These are phyloP conservation scores for Pythium phragmiticola DNA, from an alignment of 352 stramenopile species.

Conservation along the genomic window DNA sequence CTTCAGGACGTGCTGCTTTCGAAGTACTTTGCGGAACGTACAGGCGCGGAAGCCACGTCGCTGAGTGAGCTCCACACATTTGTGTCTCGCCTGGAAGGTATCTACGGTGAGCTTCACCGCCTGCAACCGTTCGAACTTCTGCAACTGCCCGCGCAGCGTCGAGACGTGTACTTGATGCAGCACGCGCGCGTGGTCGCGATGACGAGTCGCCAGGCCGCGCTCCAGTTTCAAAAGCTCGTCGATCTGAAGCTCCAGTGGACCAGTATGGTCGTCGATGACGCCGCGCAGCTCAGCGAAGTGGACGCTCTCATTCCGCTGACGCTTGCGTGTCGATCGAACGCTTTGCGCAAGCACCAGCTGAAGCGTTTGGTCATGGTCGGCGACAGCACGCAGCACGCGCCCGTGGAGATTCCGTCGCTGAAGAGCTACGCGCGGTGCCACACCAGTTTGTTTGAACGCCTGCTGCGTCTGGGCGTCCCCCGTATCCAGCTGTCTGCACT, in stretches of 20 bases:
- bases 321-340: constrained; percentile 55
- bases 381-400: constrained; percentile 91
- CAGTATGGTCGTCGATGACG: constrained; percentile 95
- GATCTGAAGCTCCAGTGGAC: constrained; percentile 80
- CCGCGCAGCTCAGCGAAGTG: constrained; percentile 93
- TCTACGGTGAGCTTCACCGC: constrained; percentile 93
- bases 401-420: constrained; percentile 88
- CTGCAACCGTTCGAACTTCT: constrained; percentile 96
- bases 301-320: constrained; percentile 92
- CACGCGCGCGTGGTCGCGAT: constrained; percentile 94
- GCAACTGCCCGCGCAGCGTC: constrained; percentile 86
- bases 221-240: constrained; percentile 84
- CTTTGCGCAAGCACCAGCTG: constrained; percentile 25
- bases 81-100: constrained; percentile 64
- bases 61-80: constrained; percentile 41
- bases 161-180: constrained; percentile 95
- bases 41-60: constrained; percentile 26
- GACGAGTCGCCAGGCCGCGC: constrained; percentile 94
- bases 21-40: constrained; percentile 44
- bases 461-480: constrained; percentile 92
- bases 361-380: constrained; percentile 96
- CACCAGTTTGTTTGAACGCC: constrained; percentile 94
- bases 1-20: constrained; percentile 19
- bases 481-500: constrained; percentile 38
- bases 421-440: constrained; percentile 90